Percentiles rank a stretch among this genome's conserved stretches.
phyloP scores from a whole-genome alignment of 140 eudicot species.

The Eryngium alpinum region DNA sequence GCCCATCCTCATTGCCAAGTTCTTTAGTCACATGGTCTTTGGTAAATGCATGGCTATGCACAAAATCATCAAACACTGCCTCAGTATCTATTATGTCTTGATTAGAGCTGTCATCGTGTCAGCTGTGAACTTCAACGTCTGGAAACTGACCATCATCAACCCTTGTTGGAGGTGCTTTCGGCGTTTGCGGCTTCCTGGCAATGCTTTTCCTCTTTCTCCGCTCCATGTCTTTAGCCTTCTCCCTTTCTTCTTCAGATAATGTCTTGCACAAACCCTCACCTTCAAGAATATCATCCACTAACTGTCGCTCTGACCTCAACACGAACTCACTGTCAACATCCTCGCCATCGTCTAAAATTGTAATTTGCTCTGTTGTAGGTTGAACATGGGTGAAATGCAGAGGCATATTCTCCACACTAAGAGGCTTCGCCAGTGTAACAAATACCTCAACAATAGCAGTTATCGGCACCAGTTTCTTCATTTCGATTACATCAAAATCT shows the following conservation, averaged over 20 bases:
- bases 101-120: neutral
- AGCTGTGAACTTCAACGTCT: no score
- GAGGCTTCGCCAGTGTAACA: neutral
- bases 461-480: neutral
- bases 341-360: no score
- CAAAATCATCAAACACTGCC: no score
- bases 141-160: neutral
- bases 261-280: no score
- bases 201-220: no score
- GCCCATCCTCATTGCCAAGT: neutral
- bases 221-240: no score
- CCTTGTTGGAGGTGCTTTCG: neutral
- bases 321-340: no score
- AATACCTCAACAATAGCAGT: neutral
- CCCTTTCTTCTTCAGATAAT: no score
- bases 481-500: neutral
- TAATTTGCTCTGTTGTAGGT: neutral
- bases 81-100: neutral
- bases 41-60: no score
- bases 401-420: neutral
- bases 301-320: no score
- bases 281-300: no score
- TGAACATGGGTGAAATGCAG: neutral
- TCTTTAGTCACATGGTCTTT: no score
- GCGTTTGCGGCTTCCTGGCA: neutral